Evolutionary conservation across 768 basidiomycete species (phyloP).

Genomic region (Russula ochroleuca): DNA sequence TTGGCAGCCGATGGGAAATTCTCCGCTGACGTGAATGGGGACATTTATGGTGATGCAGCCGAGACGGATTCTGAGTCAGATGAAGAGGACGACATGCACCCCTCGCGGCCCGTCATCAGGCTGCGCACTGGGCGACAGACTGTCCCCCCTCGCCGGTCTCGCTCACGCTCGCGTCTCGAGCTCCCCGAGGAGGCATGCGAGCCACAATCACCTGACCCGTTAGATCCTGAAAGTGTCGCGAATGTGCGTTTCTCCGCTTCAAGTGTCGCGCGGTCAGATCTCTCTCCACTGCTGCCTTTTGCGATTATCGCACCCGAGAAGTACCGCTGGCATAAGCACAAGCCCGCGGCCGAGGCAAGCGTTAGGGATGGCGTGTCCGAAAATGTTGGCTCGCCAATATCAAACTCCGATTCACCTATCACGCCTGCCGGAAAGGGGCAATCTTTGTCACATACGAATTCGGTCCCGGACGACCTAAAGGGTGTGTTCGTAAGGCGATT

Average conservation of each 20-base stretch:
- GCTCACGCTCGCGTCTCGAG: conserved; percentile 67
- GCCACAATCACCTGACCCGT: conserved; percentile 51
- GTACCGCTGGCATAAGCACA: conserved; percentile 40
- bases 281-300: conserved; percentile 64
- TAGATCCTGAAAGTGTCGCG: conserved; percentile 65
- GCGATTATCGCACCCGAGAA: conserved; percentile 74
- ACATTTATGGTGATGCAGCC: conserved; percentile 20
- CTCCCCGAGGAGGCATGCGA: conserved; percentile 53
- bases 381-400: conserved; percentile 37
- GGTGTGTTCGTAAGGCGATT: conserved; percentile 76
- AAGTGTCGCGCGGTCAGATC: conserved; percentile 55
- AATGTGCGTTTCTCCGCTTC: conserved; percentile 75
- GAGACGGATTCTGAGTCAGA: conserved; percentile 40
- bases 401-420: conserved; percentile 35
- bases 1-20: conserved; percentile 14
- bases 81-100: conserved; percentile 49
- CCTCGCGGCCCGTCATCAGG: conserved; percentile 73
- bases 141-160: conserved; percentile 46
- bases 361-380: conserved; percentile 37
- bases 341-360: conserved; percentile 32
- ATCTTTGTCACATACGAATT: conserved; percentile 42
- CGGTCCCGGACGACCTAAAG: conserved; percentile 62
- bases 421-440: conserved; percentile 28
- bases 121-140: conserved; percentile 51
- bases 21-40: conserved; percentile 32